phyloP scores from a whole-genome alignment of 257 asterid species.

The Solanum commersonii region DNA sequence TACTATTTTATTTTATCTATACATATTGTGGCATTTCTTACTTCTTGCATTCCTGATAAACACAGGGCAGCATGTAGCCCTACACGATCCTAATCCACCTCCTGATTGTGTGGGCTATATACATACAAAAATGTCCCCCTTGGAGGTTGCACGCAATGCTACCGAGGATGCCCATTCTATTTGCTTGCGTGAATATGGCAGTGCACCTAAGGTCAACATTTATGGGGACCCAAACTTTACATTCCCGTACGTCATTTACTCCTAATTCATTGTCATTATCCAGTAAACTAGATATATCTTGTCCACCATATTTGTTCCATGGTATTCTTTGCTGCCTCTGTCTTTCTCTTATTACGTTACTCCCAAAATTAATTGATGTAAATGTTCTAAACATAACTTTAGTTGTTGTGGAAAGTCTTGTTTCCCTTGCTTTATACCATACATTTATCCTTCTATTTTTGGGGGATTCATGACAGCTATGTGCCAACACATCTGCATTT shows the following conservation, averaged over 20 bases:
- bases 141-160: constrained; percentile 74
- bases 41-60: constrained; percentile 2
- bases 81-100: constrained; percentile 83
- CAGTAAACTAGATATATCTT: background rate
- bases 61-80: constrained; percentile 95
- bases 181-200: constrained; percentile 78
- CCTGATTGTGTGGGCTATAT: constrained; percentile 85
- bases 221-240: constrained; percentile 84
- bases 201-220: constrained; percentile 72
- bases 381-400: background rate
- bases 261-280: background rate
- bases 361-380: background rate
- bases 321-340: background rate
- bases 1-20: background rate
- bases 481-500: constrained; percentile 89
- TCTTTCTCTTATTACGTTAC: background rate
- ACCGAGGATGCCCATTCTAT: constrained; percentile 84
- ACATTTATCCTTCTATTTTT: background rate
- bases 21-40: constrained; percentile 1
- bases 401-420: background rate
- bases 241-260: constrained; percentile 56
- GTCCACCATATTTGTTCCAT: background rate
- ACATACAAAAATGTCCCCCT: constrained; percentile 89
- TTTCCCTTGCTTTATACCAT: background rate
- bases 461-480: constrained; percentile 31